Evolutionary conservation across 495 filamentous ascomycete species (phyloP), one percentile per base, ranked within the genome.

Genomic region (Niebla homalea): DNA sequence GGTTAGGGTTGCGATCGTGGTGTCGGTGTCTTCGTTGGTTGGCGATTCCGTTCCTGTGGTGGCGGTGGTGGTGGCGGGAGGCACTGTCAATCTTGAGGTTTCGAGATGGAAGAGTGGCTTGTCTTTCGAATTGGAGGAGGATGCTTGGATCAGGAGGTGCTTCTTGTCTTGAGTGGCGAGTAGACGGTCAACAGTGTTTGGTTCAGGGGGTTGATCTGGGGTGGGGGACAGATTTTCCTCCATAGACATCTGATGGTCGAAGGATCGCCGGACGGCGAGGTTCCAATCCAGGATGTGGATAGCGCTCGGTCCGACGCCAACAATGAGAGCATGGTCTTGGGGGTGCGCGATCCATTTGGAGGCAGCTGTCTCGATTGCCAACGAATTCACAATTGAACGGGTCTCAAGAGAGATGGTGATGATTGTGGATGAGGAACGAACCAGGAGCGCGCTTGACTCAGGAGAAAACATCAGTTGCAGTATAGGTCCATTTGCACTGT

Each of bases 321-420:
- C 45, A 15, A 63, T 50, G 2, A 60, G 49, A 44, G 50, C 48
- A 2, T 51, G 54, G 26, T 60, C 46, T 38, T 56, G 49, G 11
- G 59, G 59, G 38, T 63, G 59, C 20, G 26, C 43, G 41, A 60
- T 58, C 61, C 59, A 62, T 51, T 37, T 38, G 37, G 39, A 32
- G 15, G 44, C 46, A 22, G 50, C 16, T 6, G 39, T 46, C 15
- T 36, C 46, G 36, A 48, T 40, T 7, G 48, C 47, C 39, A 39
- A 40, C 16, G 38, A 49, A 4, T n/a, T 1, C 20, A 42, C 29
- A 18, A 45, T 36, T 32, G 53, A 48, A 46, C 21, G 22, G 46
- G 48, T 37, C 25, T 8, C 26, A n/a, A 52, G 38, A 36, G 43
- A 52, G 20, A 58, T 35, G 21, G 45, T 55, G 29, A 42, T 16